Evolutionary conservation across 208 protist genomes (phyloP).

Genomic region (Acanthamoeba lugdunensis): DNA sequence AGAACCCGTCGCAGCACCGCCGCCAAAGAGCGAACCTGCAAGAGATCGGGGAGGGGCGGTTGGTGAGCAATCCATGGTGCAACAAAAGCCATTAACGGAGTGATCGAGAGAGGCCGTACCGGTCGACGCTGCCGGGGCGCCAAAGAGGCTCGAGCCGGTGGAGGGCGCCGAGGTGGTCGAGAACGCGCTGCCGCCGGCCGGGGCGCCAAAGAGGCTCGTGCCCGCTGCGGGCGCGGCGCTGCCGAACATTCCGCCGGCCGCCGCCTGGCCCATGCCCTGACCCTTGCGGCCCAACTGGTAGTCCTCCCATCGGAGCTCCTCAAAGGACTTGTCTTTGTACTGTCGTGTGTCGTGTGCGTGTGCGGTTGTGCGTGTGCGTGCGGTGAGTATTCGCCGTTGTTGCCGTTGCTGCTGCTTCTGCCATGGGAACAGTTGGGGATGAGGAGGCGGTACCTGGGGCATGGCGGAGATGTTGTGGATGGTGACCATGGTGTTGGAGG

Average conservation of each 20-base stretch:
- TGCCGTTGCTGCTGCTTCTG: not conserved
- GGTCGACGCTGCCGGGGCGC: not conserved
- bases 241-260: not conserved
- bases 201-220: not conserved
- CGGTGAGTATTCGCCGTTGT: not conserved
- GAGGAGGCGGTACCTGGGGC: not conserved
- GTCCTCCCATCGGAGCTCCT: constrained; percentile 49
- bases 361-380: too few species aligned
- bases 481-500: not conserved
- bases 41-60: not conserved
- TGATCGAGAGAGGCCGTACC: not conserved
- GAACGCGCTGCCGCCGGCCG: not conserved
- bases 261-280: not conserved
- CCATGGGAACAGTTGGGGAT: not conserved
- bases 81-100: not conserved
- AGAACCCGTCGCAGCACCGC: not conserved
- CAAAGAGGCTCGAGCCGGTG: not conserved
- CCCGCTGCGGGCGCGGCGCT: not conserved
- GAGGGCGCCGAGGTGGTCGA: not conserved
- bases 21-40: constrained; percentile 8
- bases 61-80: not conserved
- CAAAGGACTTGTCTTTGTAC: constrained; percentile 58
- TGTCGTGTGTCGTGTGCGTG: not conserved
- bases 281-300: constrained; percentile 51
- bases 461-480: constrained; percentile 46